Evolutionary conservation across 2,329 filamentous ascomycete species (phyloP), one percentile per base, ranked within the genome.

Genomic region (Colletotrichum limetticola): DNA sequence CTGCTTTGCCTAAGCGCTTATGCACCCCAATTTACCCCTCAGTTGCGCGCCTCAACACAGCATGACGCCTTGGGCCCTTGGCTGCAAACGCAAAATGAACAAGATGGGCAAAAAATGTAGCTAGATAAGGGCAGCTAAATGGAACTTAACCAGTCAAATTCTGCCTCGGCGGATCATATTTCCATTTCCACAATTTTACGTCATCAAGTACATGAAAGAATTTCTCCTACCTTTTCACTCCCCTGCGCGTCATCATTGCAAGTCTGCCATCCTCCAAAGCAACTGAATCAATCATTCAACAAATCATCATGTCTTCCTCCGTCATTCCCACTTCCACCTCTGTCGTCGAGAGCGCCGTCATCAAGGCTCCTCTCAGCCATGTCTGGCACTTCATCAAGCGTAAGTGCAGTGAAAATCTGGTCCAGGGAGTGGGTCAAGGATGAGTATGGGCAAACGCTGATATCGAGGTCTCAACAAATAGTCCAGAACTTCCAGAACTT

Each of bases 301-400:
- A 58, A 71, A 77, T 68, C 56, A 79, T 79, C 52, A 69, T 73
- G 70, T 76, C 79, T 58, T 77, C 78, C 42, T 71, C 62, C 42
- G 92, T 61, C 42, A 92, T 93, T 79, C 91, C 91, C 74, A 93
- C 91, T 55, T 90, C 90, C 72, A 92, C 90, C 78, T 91, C 89
- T 30, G 90, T 93, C 78, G 84, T 86, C 77, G 91, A 93, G 84
- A 91, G 88, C 68, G 87, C 90, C 79, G 91, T 94, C 82, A 93
- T 94, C 83, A 86, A 89, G 77, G 91, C 91, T 49, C 89, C 89
- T 42, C 88, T 93, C 80, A 87, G 87, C 78, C 82, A 89, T 76
- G 91, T 93, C 80, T 94, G 92, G 92, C 92, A 94, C 85, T 86
- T 90, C 78, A 91, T 94, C 89, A 94, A 94, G 87, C 90, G 60